Evolutionary conservation across 2,329 filamentous ascomycete species (phyloP), one percentile per base, ranked within the genome.

Genomic region (Blastomyces emzantsi): DNA sequence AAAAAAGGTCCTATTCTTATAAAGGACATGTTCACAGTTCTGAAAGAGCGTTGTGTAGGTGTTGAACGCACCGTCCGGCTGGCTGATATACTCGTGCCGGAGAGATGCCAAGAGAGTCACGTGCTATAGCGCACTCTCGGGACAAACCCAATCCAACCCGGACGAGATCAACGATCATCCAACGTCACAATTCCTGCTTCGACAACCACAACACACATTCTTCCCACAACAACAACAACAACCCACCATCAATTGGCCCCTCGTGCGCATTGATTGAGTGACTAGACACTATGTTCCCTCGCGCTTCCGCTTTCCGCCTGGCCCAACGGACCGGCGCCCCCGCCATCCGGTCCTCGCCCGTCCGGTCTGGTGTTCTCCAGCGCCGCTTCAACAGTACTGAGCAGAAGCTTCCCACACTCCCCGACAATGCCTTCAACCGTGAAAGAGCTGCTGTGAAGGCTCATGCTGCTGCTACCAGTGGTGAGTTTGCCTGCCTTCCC

Each of bases 391-490:
- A 87, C 75, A 87, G 84, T 80, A 81, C 83, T 71, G 76, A 80
- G 68, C 81, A 82, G 71, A 79, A 78, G 71, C 82, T 90, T 72
- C 73, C 77, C 57, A 86, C 87, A 72, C 76, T 82, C 64, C 82
- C 83, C 77, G 90, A 96, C 81, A 97, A 96, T 81, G 86, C 87
- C 74, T 99, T 97, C 85, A 88, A 95, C 83, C 87, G 89, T 73
- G 94, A 99, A 85, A 87, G 94, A 76, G 83, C 87, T 76, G 90
- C 89, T 73, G 90, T 96, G 75, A 92, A 95, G 84, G 87, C 91
- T 72, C 94, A 99, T 79, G 94, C 94, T 73, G 86, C 83, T 70
- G 84, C 84, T 74, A 94, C 90, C 70, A 89, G 88, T 78, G 88
- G 92, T 97, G 76, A 77, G 89, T 84, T 84, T 63, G 25, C 49